Evolutionary conservation across 768 basidiomycete species (phyloP).

Genomic region (Gloeostereum incarnatum): DNA sequence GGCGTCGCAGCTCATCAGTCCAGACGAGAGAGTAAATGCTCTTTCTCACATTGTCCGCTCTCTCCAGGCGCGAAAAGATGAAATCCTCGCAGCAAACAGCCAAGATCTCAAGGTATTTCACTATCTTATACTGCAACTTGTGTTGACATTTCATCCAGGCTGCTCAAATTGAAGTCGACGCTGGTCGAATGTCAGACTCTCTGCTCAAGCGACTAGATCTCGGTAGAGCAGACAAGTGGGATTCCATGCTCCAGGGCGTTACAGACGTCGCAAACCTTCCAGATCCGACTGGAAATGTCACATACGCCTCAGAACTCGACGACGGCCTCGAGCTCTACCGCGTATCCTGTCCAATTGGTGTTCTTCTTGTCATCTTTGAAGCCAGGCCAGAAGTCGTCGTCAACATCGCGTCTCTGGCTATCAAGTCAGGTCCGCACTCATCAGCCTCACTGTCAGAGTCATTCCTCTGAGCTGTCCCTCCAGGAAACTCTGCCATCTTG

Average conservation of each 20-base stretch:
- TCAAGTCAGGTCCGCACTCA: conserved; percentile 76
- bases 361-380: conserved; percentile 94
- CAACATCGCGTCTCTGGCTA: conserved; percentile 91
- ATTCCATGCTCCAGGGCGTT: conserved; percentile 87
- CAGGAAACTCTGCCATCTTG: conserved; percentile 93
- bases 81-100: conserved; percentile 73
- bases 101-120: conserved; percentile 62
- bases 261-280: conserved; percentile 77
- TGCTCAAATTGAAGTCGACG: conserved; percentile 67
- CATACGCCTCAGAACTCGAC: conserved; percentile 87
- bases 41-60: conserved; percentile 60
- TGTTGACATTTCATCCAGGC: conserved; percentile 32
- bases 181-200: conserved; percentile 77
- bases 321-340: conserved; percentile 84
- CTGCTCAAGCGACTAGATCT: conserved; percentile 84
- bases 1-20: conserved; percentile 69
- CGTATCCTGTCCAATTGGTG: conserved; percentile 94
- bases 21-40: conserved; percentile 60
- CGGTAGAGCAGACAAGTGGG: conserved; percentile 78
- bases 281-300: conserved; percentile 79
- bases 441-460: background rate
- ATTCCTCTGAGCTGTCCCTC: conserved; percentile 1
- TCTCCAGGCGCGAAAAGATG: conserved; percentile 52
- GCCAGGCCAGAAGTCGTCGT: conserved; percentile 96
- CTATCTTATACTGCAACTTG: conserved; percentile 1